Conservation (phyloP, 148 eudicot genomes). For the Chenopodium quinoa region DNA sequence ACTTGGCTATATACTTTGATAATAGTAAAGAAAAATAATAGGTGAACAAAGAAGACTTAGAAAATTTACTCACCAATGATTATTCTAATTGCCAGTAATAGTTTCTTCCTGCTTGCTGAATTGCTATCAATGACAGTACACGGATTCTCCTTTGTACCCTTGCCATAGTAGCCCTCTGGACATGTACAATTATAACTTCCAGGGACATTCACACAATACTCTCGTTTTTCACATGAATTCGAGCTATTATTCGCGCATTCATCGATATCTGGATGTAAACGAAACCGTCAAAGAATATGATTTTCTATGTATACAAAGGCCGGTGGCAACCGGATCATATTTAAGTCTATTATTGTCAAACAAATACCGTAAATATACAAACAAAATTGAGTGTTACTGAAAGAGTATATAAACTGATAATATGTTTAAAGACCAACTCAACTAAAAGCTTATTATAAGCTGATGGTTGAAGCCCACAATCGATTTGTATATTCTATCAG, state of each 20-base stretch:
- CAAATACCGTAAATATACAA: too few relatives aligned
- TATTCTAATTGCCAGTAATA: not conserved
- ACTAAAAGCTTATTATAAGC: too few relatives aligned
- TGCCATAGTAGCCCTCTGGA: conserved; percentile 17
- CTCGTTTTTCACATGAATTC: conserved; percentile 18
- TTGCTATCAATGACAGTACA: not conserved
- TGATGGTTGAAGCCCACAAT: not conserved
- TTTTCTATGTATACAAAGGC: not conserved
- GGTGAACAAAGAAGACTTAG: not conserved
- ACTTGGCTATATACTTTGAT: too few relatives aligned
- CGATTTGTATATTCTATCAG: too few relatives aligned
- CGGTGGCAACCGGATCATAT: too few relatives aligned
- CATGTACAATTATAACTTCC: conserved; percentile 5
- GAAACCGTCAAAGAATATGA: not conserved
- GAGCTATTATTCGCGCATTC: not conserved
- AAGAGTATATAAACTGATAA: not conserved
- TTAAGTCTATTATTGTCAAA: too few relatives aligned
- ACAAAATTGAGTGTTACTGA: too few relatives aligned
- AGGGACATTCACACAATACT: not conserved
- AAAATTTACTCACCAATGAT: not conserved
- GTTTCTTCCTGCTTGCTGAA: not conserved
- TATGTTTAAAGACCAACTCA: too few relatives aligned
- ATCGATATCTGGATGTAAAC: not conserved
- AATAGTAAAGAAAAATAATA: too few relatives aligned
- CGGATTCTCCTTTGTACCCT: not conserved